A percentile compares a stretch with the other conserved stretches of the same genome.
These are phyloP conservation scores for Naganishia albida DNA, from an alignment of 1,284 basidiomycete genomes.

Conservation along the genomic window DNA sequence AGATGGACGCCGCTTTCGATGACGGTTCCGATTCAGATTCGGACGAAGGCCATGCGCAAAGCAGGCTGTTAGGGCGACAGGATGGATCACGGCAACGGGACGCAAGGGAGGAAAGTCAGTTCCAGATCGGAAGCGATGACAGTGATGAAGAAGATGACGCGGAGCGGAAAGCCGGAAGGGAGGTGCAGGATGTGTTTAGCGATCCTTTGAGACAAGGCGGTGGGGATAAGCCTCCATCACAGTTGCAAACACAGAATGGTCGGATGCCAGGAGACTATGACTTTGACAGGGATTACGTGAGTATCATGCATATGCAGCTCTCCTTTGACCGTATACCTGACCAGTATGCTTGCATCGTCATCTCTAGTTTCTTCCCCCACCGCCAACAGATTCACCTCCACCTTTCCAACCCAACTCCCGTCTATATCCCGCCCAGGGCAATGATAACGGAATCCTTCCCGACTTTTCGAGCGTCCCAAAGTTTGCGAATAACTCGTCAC, in stretches of 20 bases:
- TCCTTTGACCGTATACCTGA: not conserved
- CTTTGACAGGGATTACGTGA: constrained; percentile 75
- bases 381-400: constrained; percentile 74
- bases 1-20: constrained; percentile 53
- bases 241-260: constrained; percentile 12
- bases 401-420: constrained; percentile 63
- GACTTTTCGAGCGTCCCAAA: constrained; percentile 46
- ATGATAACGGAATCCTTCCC: constrained; percentile 75
- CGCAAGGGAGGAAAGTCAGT: constrained; percentile 27
- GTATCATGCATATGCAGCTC: constrained; percentile 33
- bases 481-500: constrained; percentile 56
- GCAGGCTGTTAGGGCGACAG: constrained; percentile 35
- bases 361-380: constrained; percentile 55
- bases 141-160: constrained; percentile 28
- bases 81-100: constrained; percentile 20
- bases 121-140: constrained; percentile 28
- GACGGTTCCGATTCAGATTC: constrained; percentile 31
- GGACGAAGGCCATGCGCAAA: constrained; percentile 23
- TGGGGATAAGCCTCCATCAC: not conserved
- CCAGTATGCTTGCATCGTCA: not conserved
- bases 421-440: constrained; percentile 67
- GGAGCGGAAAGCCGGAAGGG: constrained; percentile 4
- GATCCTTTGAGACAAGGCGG: constrained; percentile 5
- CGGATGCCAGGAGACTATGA: constrained; percentile 64
- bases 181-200: constrained; percentile 21